phyloP scores from a whole-genome alignment of 2,329 filamentous ascomycete species.

The Ophiobolus disseminans region DNA sequence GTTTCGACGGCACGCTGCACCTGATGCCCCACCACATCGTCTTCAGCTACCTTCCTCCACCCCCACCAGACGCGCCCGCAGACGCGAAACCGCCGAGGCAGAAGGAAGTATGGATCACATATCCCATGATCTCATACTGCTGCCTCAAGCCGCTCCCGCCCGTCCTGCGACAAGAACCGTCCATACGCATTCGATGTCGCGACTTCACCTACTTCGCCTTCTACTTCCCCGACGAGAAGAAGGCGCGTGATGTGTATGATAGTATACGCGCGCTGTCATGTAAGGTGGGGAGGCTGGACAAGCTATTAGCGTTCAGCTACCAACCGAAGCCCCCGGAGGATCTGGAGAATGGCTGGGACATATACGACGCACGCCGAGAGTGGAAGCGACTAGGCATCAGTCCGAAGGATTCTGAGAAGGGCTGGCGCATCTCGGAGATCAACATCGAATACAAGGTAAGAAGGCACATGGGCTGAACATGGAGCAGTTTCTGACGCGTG shows the following conservation, averaged over 20 bases:
- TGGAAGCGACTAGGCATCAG: constrained; percentile 88
- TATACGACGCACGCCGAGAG: constrained; percentile 87
- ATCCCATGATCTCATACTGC: constrained; percentile 87
- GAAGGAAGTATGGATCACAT: constrained; percentile 90
- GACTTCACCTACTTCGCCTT: constrained; percentile 96
- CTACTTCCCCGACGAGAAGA: constrained; percentile 77
- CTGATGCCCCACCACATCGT: constrained; percentile 70
- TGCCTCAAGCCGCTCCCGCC: constrained; percentile 76
- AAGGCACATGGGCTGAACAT: background rate
- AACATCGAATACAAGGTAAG: constrained; percentile 80
- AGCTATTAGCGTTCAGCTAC: constrained; percentile 89
- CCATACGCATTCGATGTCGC: constrained; percentile 85
- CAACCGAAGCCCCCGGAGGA: constrained; percentile 76
- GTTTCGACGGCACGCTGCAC: constrained; percentile 66
- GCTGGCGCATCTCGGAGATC: constrained; percentile 89
- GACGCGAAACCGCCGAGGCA: constrained; percentile 55
- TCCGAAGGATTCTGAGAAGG: constrained; percentile 75
- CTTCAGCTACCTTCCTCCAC: constrained; percentile 63
- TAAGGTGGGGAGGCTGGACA: constrained; percentile 81
- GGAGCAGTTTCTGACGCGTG: constrained; percentile 13
- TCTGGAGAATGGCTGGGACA: constrained; percentile 77
- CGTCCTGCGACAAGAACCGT: constrained; percentile 73
- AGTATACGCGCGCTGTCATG: constrained; percentile 83
- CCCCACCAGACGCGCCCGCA: constrained; percentile 40
- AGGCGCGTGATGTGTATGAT: constrained; percentile 85